Conservation (phyloP, 352 stramenopile species). For the Phytophthora hibernalis region DNA sequence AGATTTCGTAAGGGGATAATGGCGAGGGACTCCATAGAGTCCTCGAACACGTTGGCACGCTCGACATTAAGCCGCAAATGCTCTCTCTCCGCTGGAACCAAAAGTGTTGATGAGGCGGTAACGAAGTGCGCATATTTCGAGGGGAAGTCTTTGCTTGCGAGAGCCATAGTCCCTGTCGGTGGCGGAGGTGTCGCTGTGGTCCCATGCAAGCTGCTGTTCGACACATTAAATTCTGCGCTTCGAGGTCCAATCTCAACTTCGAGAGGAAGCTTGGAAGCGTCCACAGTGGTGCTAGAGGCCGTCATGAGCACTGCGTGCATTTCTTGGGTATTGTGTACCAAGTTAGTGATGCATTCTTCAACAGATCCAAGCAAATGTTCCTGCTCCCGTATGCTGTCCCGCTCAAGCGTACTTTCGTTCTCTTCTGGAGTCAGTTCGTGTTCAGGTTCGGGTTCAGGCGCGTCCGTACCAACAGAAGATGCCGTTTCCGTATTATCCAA, state of each 20-base stretch:
- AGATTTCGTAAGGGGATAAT: slow-evolving; percentile 37
- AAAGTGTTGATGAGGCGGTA: slow-evolving; percentile 20
- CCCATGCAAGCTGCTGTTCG: background rate
- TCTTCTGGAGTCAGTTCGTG: slow-evolving; percentile 3
- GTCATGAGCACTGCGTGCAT: slow-evolving; percentile 2
- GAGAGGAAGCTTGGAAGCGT: slow-evolving; percentile 24
- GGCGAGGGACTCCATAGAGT: slow-evolving; percentile 45
- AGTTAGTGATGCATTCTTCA: slow-evolving; percentile 28
- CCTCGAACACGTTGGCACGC: slow-evolving; percentile 36
- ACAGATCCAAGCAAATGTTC: slow-evolving; percentile 21
- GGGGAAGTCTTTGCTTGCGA: slow-evolving; percentile 34
- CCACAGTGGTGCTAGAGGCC: slow-evolving; percentile 4
- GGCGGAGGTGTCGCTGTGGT: background rate
- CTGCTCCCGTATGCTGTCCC: background rate
- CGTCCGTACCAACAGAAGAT: slow-evolving; percentile 10
- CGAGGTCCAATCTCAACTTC: slow-evolving; percentile 3
- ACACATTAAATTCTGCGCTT: background rate
- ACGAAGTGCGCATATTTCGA: slow-evolving; percentile 49
- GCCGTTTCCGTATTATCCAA: background rate
- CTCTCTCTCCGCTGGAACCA: slow-evolving; percentile 31
- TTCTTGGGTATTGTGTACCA: slow-evolving; percentile 8
- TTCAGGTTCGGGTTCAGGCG: slow-evolving; percentile 17
- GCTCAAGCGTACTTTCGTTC: background rate
- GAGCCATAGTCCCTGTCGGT: slow-evolving; percentile 18
- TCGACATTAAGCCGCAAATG: slow-evolving; percentile 40